These are phyloP conservation scores for Plenodomus tracheiphilus DNA, from an alignment of 2,329 filamentous ascomycete species.

Conservation along the genomic window DNA sequence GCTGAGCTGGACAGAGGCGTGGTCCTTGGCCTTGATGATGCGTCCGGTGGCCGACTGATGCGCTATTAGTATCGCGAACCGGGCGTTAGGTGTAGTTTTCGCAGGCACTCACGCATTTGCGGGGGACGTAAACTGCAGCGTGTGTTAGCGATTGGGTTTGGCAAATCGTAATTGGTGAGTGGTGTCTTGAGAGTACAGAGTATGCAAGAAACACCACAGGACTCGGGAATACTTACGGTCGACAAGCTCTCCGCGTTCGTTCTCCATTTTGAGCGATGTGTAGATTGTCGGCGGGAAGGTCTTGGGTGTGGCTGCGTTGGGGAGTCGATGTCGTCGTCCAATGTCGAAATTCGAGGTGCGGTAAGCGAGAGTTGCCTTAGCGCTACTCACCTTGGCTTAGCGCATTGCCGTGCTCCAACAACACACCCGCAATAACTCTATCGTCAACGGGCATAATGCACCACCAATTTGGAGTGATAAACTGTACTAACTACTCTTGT, in stretches of 20 bases:
- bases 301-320: slow-evolving; percentile 29
- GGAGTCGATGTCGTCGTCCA: slow-evolving; percentile 28
- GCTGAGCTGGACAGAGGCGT: slow-evolving; percentile 96
- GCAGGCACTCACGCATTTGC: slow-evolving; percentile 47
- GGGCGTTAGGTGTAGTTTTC: slow-evolving; percentile 4
- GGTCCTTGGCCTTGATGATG: slow-evolving; percentile 99
- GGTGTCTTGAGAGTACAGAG: slow-evolving; percentile 53
- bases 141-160: slow-evolving; percentile 18
- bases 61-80: slow-evolving; percentile 24
- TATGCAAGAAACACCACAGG: too few relatives aligned
- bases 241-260: slow-evolving; percentile 99
- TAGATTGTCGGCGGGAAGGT: slow-evolving; percentile 28
- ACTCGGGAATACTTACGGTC: slow-evolving; percentile 58
- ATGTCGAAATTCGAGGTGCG: background rate
- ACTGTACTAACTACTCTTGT: too few relatives aligned
- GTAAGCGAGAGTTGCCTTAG: background rate
- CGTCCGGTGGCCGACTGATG: slow-evolving; percentile 62
- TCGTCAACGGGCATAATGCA: too few relatives aligned
- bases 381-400: background rate
- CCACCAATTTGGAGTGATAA: too few relatives aligned
- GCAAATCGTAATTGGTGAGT: slow-evolving; percentile 54
- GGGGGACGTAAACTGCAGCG: slow-evolving; percentile 34
- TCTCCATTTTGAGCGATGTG: slow-evolving; percentile 79
- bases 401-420: too few relatives aligned
- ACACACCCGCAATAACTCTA: too few relatives aligned